Evolutionary conservation across 2,329 filamentous ascomycete species (phyloP), one percentile per base, ranked within the genome.

Genomic region (Chaetomium globosum): DNA sequence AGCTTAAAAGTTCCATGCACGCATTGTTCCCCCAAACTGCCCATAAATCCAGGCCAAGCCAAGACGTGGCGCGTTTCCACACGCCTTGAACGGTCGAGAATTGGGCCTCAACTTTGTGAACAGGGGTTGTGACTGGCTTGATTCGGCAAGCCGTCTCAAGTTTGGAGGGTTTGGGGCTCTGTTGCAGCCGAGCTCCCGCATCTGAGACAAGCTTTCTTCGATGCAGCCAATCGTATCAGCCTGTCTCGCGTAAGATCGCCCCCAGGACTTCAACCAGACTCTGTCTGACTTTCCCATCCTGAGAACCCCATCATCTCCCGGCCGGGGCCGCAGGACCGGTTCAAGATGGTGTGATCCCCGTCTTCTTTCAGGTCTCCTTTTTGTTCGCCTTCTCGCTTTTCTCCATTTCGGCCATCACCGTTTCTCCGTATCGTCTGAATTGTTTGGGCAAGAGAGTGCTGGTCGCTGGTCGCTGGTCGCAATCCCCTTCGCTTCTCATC

Each of bases 111-210:
- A 21, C 19, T 3, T 23, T 43, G 26, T 36, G 28, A 28, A 59
- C 54, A 52, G 33, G 61, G 61, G 55, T 21, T 39, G 28, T 39
- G 36, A 52, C 48, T 12, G 39, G 59, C 28, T 33, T 53, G 63
- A 49, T 46, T 62, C 68, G 65, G 48, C 61, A 43, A 43, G 63
- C 62, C 70, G 70, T 71, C 70, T 71, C 70, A 71, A 68, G 64
- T 69, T 58, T 59, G 26, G 59, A 67, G 66, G 16, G 39, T n/a
- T 43, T 66, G 39, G 61, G 68, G 66, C 54, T 53, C 58, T 28
- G 64, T 30, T 26, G 33, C 63, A 65, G 26, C 39, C 67, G 36
- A 63, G 49, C 23, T 21, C 21, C 23, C 21, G 21, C 59, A 54
- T 67, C 65, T 64, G 67, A 67, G 49, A 68, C 66, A 69, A 69